phyloP scores from a whole-genome alignment of 2,329 filamentous ascomycete genomes.

The Fusarium xylarioides region DNA sequence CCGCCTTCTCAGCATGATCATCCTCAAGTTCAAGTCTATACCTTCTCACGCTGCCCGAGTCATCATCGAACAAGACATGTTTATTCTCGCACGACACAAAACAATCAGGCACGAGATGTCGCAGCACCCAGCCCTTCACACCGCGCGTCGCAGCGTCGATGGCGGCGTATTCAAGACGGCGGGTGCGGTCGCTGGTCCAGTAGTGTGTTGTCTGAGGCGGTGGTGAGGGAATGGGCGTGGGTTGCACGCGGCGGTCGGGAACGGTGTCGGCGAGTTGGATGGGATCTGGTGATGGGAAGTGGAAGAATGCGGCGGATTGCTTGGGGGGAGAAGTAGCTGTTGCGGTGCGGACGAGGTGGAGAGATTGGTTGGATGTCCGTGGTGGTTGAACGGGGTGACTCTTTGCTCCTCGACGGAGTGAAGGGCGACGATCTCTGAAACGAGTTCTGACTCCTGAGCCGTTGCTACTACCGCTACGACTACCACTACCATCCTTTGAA shows the following conservation, averaged over 20 bases:
- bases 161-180: constrained; percentile 71
- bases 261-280: constrained; percentile 40
- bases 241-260: constrained; percentile 29
- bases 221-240: constrained; percentile 47
- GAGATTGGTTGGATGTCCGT: constrained; percentile 47
- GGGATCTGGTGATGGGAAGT: constrained; percentile 58
- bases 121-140: constrained; percentile 67
- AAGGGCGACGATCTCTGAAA: constrained; percentile 54
- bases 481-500: constrained; percentile 22
- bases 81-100: constrained; percentile 61
- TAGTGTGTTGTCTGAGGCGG: constrained; percentile 71
- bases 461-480: constrained; percentile 8
- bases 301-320: constrained; percentile 55
- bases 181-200: constrained; percentile 72
- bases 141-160: constrained; percentile 70
- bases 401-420: constrained; percentile 52
- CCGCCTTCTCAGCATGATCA: constrained; percentile 46
- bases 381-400: constrained; percentile 44
- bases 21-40: constrained; percentile 68
- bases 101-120: constrained; percentile 68
- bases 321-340: constrained; percentile 33
- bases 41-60: constrained; percentile 69
- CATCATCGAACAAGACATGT: constrained; percentile 67
- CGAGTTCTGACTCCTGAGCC: constrained; percentile 39
- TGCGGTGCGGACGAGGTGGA: constrained; percentile 48